phyloP scores from a whole-genome alignment of 805 yeast species.

The Debaryomyces prosopidis region DNA sequence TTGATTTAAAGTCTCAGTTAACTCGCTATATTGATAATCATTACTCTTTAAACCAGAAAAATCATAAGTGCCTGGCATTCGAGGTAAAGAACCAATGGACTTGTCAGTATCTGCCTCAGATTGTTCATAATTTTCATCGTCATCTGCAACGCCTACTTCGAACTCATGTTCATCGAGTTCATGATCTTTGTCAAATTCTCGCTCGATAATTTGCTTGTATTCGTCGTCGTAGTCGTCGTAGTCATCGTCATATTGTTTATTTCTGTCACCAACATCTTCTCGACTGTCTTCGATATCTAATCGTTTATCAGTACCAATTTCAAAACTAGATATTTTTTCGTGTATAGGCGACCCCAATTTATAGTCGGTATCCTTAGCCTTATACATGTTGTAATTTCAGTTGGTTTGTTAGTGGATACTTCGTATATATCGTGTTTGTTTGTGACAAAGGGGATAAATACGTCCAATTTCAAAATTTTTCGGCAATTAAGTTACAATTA shows the following conservation, averaged over 20 bases:
- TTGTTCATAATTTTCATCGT: not conserved
- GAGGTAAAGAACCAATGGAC: conserved; percentile 13
- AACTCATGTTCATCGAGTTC: not conserved
- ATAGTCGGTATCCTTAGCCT: not conserved
- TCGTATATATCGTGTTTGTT: not conserved
- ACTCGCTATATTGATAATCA: conserved; percentile 11
- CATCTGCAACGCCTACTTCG: not conserved
- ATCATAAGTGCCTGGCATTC: conserved; percentile 26
- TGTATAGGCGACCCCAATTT: conserved; percentile 1
- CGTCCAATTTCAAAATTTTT: not conserved
- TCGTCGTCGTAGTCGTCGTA: not conserved
- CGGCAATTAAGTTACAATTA: not conserved
- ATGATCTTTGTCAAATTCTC: not conserved
- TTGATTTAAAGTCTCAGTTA: conserved; percentile 10
- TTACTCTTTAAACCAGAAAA: conserved; percentile 16
- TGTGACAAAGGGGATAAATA: not conserved
- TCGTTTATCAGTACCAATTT: not conserved
- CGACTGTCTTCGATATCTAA: not conserved
- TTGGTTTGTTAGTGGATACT: not conserved
- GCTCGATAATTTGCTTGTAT: not conserved
- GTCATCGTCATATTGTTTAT: not conserved
- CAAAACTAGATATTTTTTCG: not conserved
- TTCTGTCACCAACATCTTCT: not conserved
- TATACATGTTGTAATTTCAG: not conserved
- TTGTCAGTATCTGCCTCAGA: not conserved